Evolutionary conservation across 768 basidiomycete genomes (phyloP), one percentile per base, ranked within the genome.

Genomic region (Collybia sordida): DNA sequence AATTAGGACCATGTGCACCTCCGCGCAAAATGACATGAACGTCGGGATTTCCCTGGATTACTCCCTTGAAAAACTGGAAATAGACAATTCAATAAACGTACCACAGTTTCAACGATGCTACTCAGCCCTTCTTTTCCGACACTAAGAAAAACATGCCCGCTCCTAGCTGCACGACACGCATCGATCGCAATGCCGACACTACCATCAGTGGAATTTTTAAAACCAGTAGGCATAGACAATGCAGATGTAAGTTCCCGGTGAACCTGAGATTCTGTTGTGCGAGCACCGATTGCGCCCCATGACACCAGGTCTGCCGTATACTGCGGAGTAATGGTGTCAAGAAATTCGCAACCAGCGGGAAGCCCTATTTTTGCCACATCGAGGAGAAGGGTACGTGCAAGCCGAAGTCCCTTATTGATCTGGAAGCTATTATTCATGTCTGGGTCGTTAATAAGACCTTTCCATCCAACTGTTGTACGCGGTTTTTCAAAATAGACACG

Each of bases 191-290:
- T 90, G 42, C 85, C 83, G 37, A 96, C 82, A 23, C 85, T 86
- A 34, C 97, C 97, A 59, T 98, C 97, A 1, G 96, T 98, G 9
- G 91, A 91, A 61, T 99, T 99, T 73, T 99, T 99, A 83, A 99
- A 98, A 6, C 97, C 97, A 4, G 94, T 93, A 2, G 91, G 89
- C 90, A 96, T 93, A 14, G 90, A 92, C n/a, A 96, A 74, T 1
- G 86, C 90, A 4, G 86, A 89, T 8, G 83, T 82, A 14, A 96
- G 77, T 68, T 96, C 93, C 40, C 93, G 86, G 64, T 96, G 93
- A 14, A 96, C 91, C 65, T 96, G 88, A 3, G 89, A 92, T 66
- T 96, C 93, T 0, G 94, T 95, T 11, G 93, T 94, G 12, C 92
- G 80, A 11, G 91, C 92, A 28, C 90, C 97, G 57, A 99, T 98